Percentiles rank a stretch among this genome's conserved stretches.
Conservation (phyloP, 2,329 filamentous ascomycete species). For the Fusarium verticillioides region DNA sequence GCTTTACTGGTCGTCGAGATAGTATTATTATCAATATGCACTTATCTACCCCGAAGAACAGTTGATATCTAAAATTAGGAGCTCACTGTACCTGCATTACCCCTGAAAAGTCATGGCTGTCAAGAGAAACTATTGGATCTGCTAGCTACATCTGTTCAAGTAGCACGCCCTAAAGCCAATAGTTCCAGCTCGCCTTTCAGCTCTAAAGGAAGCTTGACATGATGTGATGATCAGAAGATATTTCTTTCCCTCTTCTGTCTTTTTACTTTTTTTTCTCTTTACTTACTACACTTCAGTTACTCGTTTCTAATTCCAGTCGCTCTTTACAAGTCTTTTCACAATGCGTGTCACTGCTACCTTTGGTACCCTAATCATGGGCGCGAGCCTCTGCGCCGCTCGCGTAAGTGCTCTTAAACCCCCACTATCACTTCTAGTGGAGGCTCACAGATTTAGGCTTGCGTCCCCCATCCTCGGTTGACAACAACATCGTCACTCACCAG, state of each 20-base stretch:
- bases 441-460: slow-evolving; percentile 5
- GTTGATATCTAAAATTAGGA: neutral
- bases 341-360: neutral
- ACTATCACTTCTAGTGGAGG: neutral
- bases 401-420: neutral
- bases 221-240: neutral
- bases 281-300: neutral
- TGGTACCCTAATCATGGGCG: neutral
- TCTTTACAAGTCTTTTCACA: neutral
- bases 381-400: neutral
- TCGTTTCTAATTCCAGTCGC: neutral
- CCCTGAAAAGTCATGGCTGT: neutral
- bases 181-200: neutral
- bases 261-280: neutral
- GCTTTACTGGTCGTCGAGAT: neutral
- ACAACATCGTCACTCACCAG: neutral
- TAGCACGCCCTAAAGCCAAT: neutral
- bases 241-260: neutral
- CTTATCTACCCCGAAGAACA: neutral
- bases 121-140: neutral
- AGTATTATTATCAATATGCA: neutral
- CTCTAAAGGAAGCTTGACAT: too few species aligned
- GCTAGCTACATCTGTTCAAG: neutral
- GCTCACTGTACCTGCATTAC: fast-evolving
- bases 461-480: neutral